Conservation (phyloP, 1,139 yeast species). For the Taphrina pruni region DNA sequence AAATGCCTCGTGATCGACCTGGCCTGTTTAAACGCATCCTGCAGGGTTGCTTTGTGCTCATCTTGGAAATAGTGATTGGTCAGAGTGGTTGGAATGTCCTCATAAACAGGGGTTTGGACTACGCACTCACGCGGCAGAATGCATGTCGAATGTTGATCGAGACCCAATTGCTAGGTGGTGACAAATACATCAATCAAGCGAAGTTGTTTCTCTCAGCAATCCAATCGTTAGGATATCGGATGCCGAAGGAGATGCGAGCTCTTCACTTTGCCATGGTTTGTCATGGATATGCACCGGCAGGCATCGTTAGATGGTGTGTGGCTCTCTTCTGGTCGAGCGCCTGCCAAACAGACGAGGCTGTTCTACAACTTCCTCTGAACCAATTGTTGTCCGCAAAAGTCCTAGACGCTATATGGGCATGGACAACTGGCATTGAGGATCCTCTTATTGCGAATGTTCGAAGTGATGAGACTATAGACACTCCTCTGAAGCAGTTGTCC, state of each 20-base stretch:
- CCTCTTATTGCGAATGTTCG: slow-evolving; percentile 27
- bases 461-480: slow-evolving; percentile 24
- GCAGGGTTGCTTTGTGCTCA: slow-evolving; percentile 23
- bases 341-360: background rate
- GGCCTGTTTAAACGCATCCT: slow-evolving; percentile 28
- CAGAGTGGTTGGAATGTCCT: slow-evolving; percentile 29
- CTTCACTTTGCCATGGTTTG: slow-evolving; percentile 31
- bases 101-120: slow-evolving; percentile 23
- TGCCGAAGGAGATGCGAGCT: slow-evolving; percentile 32
- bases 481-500: slow-evolving; percentile 16
- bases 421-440: slow-evolving; percentile 28
- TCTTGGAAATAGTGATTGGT: slow-evolving; percentile 17
- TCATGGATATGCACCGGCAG: slow-evolving; percentile 20
- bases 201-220: slow-evolving; percentile 41
- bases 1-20: slow-evolving; percentile 27
- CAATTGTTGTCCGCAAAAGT: slow-evolving; percentile 16
- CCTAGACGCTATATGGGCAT: slow-evolving; percentile 24
- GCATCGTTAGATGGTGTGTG: slow-evolving; percentile 14
- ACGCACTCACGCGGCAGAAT: slow-evolving; percentile 44
- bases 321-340: slow-evolving; percentile 19
- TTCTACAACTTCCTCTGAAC: slow-evolving; percentile 17
- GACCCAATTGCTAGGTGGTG: slow-evolving; percentile 49
- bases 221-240: slow-evolving; percentile 23
- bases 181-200: slow-evolving; percentile 44
- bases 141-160: slow-evolving; percentile 48